Conservation (phyloP, 192 early-diverging fungal species). For the Podila epigama region DNA sequence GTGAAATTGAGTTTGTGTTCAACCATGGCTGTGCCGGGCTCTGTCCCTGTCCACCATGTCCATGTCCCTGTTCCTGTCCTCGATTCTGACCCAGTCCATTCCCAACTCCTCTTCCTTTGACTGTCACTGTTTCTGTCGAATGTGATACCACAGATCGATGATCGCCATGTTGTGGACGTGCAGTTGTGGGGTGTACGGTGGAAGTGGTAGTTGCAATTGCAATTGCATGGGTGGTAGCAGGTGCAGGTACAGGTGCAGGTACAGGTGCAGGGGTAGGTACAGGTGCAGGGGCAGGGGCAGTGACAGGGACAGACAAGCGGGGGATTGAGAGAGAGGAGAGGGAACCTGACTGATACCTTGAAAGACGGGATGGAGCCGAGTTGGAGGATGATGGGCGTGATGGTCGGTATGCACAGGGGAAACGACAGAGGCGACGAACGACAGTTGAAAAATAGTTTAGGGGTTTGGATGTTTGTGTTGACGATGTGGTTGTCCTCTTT, state of each 20-base stretch:
- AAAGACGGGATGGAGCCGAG: not conserved
- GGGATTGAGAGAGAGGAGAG: constrained; percentile 7
- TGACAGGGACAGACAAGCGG: not conserved
- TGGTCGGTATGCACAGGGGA: constrained; percentile 1
- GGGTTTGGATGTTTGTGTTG: not conserved
- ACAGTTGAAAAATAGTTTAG: constrained; percentile 6
- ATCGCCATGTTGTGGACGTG: not conserved
- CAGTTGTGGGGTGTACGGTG: too few species aligned
- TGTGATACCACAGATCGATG: not conserved
- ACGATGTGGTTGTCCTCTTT: not conserved
- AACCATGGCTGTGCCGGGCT: too few species aligned
- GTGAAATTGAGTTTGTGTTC: too few species aligned
- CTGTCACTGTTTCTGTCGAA: not conserved
- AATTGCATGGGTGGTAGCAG: too few species aligned
- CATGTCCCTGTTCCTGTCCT: too few species aligned
- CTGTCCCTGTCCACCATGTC: too few species aligned
- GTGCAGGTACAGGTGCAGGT: not conserved
- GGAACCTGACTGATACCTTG: not conserved
- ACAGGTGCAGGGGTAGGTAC: not conserved
- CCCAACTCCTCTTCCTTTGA: too few species aligned
- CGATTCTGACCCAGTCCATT: too few species aligned
- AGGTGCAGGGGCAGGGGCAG: too few species aligned
- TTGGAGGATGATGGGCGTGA: not conserved
- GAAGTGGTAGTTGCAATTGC: too few species aligned
- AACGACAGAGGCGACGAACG: constrained; percentile 10